phyloP scores from a whole-genome alignment of 116 monocot species.

The Trichopus zeylanicus region DNA sequence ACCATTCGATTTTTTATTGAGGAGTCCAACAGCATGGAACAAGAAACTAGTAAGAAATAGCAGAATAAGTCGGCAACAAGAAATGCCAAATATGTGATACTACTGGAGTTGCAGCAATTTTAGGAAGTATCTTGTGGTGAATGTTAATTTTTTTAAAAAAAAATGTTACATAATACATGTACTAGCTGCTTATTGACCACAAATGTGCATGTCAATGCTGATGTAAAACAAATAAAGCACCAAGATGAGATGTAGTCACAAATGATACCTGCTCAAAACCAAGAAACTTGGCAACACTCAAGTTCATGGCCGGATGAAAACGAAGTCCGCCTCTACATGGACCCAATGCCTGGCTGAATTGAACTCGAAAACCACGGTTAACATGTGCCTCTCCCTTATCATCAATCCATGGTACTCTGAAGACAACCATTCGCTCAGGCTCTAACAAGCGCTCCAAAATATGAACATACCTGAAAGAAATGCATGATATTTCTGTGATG shows the following conservation, averaged over 20 bases:
- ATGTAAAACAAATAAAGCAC: neutral
- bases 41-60: too few species aligned
- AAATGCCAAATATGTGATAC: too few species aligned
- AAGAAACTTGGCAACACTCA: conserved; percentile 88
- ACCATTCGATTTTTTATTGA: too few species aligned
- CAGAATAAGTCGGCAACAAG: too few species aligned
- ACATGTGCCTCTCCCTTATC: conserved; percentile 97
- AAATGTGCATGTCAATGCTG: neutral
- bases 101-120: too few species aligned
- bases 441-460: conserved; percentile 94
- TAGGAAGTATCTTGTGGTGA: too few species aligned
- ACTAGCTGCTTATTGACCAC: neutral
- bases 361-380: conserved; percentile 93
- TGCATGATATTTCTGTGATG: neutral
- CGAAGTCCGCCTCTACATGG: conserved; percentile 97
- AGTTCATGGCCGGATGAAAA: conserved; percentile 91
- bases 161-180: too few species aligned
- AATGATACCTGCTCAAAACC: conserved; percentile 89
- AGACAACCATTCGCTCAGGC: conserved; percentile 79
- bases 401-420: conserved; percentile 97
- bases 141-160: too few species aligned
- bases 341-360: conserved; percentile 89
- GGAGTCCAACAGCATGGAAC: too few species aligned
- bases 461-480: conserved; percentile 59
- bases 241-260: neutral